Evolutionary conservation across 768 basidiomycete genomes (phyloP), one percentile per base, ranked within the genome.

Genomic region (Hirschioporus abietinus): DNA sequence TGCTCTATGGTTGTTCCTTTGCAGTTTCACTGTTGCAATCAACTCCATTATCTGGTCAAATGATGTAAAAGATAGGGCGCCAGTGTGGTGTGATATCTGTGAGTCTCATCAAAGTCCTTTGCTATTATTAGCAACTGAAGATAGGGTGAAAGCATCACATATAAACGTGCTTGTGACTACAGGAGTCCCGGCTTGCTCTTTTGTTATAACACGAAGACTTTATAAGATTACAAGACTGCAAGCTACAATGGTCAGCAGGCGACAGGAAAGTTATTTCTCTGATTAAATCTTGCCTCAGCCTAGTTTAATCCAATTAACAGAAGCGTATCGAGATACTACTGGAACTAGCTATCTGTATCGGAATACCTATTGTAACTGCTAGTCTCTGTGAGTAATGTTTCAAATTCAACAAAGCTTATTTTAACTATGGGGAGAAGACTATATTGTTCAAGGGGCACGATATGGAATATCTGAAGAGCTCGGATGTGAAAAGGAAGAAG

Each of bases 81-180:
- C 83, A 0, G 75, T 78, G 7, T 88, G 83, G 82, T 86, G 86
- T 71, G 86, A 87, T 71, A 83, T 87, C 62, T 77, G 86, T 86
- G 64, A 68, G 83, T 72, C 12, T 23, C 12, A 4, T 34, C 23
- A 24, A 72, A 17, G 30, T n/a, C 30, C 2, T 25, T n/a, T 30
- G 8, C n/a, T 20, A 7, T 20, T 61, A 30, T 8, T 4, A 8
- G 8, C 17, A 61, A 23, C 15, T 25, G 30, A 34, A 12, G 10
- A 2, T 15, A 8, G 6, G 30, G 9, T 61, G 60, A 34, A 61
- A 86, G 85, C 76, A 0, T 76, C 78, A 0, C 80, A 79, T 63
- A 67, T 84, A 52, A 67, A 72, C 7, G 67, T 79, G 42, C 78
- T 71, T 6, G 62, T 75, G 5, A 70, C 72, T 24, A 71, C 80